phyloP scores from a whole-genome alignment of 805 yeast species.

The Hanseniaspora meyeri region DNA sequence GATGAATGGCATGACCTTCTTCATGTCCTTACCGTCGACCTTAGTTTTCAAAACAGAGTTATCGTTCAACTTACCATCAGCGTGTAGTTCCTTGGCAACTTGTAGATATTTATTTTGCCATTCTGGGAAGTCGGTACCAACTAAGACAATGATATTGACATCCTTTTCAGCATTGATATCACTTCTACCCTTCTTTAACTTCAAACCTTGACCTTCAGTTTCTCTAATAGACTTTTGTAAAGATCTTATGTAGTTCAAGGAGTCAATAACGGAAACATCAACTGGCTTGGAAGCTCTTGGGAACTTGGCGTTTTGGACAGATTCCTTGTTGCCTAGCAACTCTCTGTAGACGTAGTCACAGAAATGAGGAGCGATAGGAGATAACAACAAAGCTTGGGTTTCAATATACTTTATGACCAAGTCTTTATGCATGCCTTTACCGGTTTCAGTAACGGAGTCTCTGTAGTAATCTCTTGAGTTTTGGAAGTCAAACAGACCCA shows the following conservation, averaged over 20 bases:
- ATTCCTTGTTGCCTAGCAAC: conserved; percentile 48
- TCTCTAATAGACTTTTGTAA: conserved; percentile 81
- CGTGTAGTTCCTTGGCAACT: conserved; percentile 66
- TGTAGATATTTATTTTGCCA: conserved; percentile 80
- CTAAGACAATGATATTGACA: conserved; percentile 55
- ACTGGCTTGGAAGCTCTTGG: conserved; percentile 65
- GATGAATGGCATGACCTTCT: conserved; percentile 96
- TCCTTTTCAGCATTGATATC: conserved; percentile 69
- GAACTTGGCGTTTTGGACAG: conserved; percentile 67
- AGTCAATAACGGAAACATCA: conserved; percentile 47
- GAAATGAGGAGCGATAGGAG: conserved; percentile 94
- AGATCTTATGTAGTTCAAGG: conserved; percentile 68
- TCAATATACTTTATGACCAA: conserved; percentile 73
- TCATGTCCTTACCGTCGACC: conserved; percentile 74
- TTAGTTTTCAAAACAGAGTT: conserved; percentile 49
- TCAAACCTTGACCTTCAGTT: conserved; percentile 72
- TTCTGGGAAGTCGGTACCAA: conserved; percentile 78
- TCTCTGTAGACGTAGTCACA: conserved; percentile 84
- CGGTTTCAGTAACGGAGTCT: conserved; percentile 42
- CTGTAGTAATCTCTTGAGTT: conserved; percentile 93
- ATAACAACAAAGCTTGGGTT: conserved; percentile 66
- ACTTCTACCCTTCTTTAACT: conserved; percentile 68
- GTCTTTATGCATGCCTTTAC: conserved; percentile 60
- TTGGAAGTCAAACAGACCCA: conserved; percentile 88
- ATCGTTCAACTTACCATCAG: conserved; percentile 49